Evolutionary conservation across 2,329 filamentous ascomycete species (phyloP), one percentile per base, ranked within the genome.

Genomic region (Neonectria faginata): DNA sequence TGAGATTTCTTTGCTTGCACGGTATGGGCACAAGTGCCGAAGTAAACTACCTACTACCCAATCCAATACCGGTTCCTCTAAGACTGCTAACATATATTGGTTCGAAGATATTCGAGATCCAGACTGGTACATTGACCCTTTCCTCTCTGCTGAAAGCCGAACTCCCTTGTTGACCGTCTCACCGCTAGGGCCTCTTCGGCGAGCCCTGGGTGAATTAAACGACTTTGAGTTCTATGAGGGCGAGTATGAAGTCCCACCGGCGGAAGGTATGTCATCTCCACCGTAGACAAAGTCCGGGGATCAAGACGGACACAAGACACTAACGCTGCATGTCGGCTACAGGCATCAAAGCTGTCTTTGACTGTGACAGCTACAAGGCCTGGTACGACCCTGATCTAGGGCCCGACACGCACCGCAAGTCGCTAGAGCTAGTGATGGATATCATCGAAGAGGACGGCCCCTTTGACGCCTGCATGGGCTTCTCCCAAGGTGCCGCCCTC

Each of bases 11-110:
- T 45, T 59, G 57, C 27, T 59, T 59, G 39, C 57, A 59, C 22
- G 57, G 57, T 16, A 52, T 52, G 47, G 57, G 56, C 56, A 58
- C 56, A 8, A 58, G 56, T 58, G 56, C 56, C 56, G 56, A 58
- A 33, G 56, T 51, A 18, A 51, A 45, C 27, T 9, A 16, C 22
- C 27, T 9, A 10, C 22, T 20, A 27, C 22, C 5, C 3, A 10
- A 5, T 22, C 3, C 12, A 20, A 25, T 25, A 9, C 11, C 22
- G 10, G 29, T 8, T 7, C 20, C 2, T 18, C 3, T 33, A 29
- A 12, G 5, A 51, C 12, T 22, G 5, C 20, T 58, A 29, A 51
- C 33, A 18, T 12, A 2, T 12, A 6, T 25, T 27, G 10, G 16
- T 36, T 44, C 2, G 14, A 22, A 59, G 57, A 52, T 59, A 16